Base-by-base conservation (phyloP, 139 green algal genomes). In the Tetraselmis striata region DNA sequence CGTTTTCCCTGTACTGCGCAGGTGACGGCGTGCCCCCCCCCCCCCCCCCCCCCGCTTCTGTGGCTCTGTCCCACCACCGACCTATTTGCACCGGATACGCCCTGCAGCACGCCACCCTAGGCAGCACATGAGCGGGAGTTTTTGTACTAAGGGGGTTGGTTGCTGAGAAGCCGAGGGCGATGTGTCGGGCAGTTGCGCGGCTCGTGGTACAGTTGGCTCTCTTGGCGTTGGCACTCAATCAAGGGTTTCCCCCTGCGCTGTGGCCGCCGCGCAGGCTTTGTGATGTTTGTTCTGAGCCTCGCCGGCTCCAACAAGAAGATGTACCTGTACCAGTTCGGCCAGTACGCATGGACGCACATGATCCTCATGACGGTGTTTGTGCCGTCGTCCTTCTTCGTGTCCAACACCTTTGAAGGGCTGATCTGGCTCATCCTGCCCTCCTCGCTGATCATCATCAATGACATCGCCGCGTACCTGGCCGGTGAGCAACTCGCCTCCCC, bases 311-410 rank as follows among this genome's bases (percentile, higher is more conserved):
- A 67, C 11, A 94, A 94, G 84, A 89, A 93, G 31, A 87, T 91
- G 83, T 98, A 98, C 89, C 82, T 93, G 77, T 96, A 98, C 87
- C 97, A 99, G 86, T 99, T 99, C 90, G 89, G 90, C 77, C 95
- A 99, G 88, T 99, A 95, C 82, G 96, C 96, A 2, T 99, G 96
- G 96, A 98, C 95, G 59, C 96, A 99, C 91, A 98, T 98, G 92
- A 99, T 98, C 84, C 90, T 99, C 45, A 85, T 98, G 83, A 89
- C 79, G 28, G 90, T 97, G 2, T 94, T 98, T 76, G 80, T 96
- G 75, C 95, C 96, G 28, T 93, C 90, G 28, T 96, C 92, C 45
- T 98, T 98, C 85, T 95, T 97, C 79, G 91, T 97, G 1, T 86
- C 88, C 59, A 95, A 95, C 87, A 89, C 96, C 74, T 98, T 98